These are phyloP conservation scores for Sphaerulina vaccinii DNA, from an alignment of 2,329 filamentous ascomycete species.

Conservation along the genomic window DNA sequence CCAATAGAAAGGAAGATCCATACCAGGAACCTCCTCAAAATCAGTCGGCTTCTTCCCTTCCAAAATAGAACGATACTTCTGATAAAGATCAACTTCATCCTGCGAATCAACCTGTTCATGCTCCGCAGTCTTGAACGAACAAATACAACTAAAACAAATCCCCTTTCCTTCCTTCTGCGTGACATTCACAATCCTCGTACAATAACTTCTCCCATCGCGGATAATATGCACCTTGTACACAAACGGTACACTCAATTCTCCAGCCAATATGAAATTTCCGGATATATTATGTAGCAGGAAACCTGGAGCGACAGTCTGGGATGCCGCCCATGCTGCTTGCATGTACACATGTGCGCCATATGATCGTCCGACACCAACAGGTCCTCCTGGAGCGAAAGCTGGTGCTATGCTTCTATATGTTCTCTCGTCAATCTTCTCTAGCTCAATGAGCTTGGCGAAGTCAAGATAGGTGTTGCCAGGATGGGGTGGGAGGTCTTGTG, in stretches of 20 bases:
- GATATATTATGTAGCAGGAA: conserved; percentile 55
- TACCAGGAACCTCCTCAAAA: conserved; percentile 37
- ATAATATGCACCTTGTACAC: conserved; percentile 52
- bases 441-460: conserved; percentile 43
- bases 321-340: conserved; percentile 58
- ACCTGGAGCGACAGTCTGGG: conserved; percentile 52
- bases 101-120: conserved; percentile 36
- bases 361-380: conserved; percentile 40
- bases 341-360: conserved; percentile 59
- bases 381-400: conserved; percentile 45
- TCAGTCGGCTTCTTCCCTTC: conserved; percentile 35
- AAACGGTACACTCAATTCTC: conserved; percentile 49
- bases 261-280: conserved; percentile 53
- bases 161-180: conserved; percentile 47
- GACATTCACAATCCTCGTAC: conserved; percentile 53
- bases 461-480: conserved; percentile 38
- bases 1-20: conserved; percentile 40
- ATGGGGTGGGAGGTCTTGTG: conserved; percentile 13
- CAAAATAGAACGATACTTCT: conserved; percentile 38
- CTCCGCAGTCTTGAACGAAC: conserved; percentile 53
- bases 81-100: conserved; percentile 37
- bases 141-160: conserved; percentile 53
- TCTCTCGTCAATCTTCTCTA: conserved; percentile 42
- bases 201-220: conserved; percentile 53
- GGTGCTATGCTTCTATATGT: conserved; percentile 43